Conservation (phyloP, 1,139 yeast species). For the Candida pseudocylindracea region DNA sequence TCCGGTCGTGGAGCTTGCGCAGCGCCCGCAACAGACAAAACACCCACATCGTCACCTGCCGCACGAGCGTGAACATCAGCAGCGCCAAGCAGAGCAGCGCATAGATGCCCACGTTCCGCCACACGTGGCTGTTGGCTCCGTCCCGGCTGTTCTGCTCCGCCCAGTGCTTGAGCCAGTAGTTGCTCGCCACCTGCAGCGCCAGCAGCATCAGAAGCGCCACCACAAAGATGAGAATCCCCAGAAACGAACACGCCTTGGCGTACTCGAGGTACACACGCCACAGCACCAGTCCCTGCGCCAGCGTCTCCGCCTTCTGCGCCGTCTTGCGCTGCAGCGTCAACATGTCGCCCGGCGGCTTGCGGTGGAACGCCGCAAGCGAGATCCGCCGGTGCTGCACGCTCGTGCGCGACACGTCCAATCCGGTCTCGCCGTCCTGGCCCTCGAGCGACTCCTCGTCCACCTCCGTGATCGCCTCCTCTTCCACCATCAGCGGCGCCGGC, state of each 20-base stretch:
- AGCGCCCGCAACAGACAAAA: slow-evolving; percentile 7
- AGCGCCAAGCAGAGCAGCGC: slow-evolving; percentile 12
- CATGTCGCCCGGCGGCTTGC: neutral
- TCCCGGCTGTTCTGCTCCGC: slow-evolving; percentile 19
- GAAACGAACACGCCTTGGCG: slow-evolving; percentile 8
- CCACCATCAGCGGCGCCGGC: neutral
- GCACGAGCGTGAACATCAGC: slow-evolving; percentile 6
- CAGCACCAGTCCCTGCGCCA: slow-evolving; percentile 10
- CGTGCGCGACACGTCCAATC: neutral
- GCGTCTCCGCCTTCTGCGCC: slow-evolving; percentile 7
- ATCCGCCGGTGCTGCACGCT: neutral
- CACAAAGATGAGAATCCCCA: slow-evolving; percentile 6
- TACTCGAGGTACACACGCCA: slow-evolving; percentile 8
- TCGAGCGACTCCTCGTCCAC: slow-evolving; percentile 2
- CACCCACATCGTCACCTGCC: slow-evolving; percentile 6
- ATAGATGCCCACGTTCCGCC: slow-evolving; percentile 7
- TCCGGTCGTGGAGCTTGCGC: slow-evolving; percentile 7
- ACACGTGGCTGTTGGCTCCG: slow-evolving; percentile 8
- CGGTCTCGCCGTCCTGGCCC: neutral
- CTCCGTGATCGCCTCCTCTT: neutral
- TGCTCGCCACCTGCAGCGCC: slow-evolving; percentile 9
- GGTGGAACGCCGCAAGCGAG: neutral
- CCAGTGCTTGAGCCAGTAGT: slow-evolving; percentile 41
- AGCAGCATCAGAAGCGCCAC: neutral
- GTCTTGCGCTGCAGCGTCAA: slow-evolving; percentile 3